A percentile compares a stretch with the other conserved stretches of the same genome.
Evolutionary conservation across 108 stramenopile genomes (phyloP).

Genomic region (Skeletonema marinoi): DNA sequence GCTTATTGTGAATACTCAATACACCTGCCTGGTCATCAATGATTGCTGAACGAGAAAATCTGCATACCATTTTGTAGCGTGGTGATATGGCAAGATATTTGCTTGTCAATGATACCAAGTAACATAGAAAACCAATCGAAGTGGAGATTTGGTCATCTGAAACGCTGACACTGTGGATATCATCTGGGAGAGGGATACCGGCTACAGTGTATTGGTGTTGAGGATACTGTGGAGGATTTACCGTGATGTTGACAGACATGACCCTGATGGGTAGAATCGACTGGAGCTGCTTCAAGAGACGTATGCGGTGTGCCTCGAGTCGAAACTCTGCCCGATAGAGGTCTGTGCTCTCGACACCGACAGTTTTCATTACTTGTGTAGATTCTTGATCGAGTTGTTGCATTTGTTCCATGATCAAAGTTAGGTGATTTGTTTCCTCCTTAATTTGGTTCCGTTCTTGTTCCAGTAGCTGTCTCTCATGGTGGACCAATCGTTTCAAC

Average conservation of each 20-base stretch:
- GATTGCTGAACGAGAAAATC: conserved; percentile 80
- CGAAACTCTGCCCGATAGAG: conserved; percentile 20
- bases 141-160: conserved; percentile 84
- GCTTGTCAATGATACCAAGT: conserved; percentile 71
- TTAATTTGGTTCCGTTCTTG: conserved; percentile 14
- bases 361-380: conserved; percentile 9
- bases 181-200: conserved; percentile 65
- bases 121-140: conserved; percentile 81
- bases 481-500: conserved; percentile 12
- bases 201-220: conserved; percentile 56
- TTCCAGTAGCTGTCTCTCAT: conserved; percentile 18
- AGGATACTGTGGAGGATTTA: conserved; percentile 12
- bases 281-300: conserved; percentile 22
- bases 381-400: conserved; percentile 23
- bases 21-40: conserved; percentile 29
- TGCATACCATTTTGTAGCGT: conserved; percentile 81
- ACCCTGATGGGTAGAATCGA: conserved; percentile 33
- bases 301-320: conserved; percentile 27
- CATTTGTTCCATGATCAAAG: conserved; percentile 20
- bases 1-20: conserved; percentile 5
- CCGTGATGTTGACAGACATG: background rate
- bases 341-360: conserved; percentile 3
- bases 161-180: conserved; percentile 56
- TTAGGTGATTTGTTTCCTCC: conserved; percentile 27
- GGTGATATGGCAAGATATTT: conserved; percentile 84